Conservation (phyloP, 2,329 filamentous ascomycete genomes). For the Monosporascus sp. region DNA sequence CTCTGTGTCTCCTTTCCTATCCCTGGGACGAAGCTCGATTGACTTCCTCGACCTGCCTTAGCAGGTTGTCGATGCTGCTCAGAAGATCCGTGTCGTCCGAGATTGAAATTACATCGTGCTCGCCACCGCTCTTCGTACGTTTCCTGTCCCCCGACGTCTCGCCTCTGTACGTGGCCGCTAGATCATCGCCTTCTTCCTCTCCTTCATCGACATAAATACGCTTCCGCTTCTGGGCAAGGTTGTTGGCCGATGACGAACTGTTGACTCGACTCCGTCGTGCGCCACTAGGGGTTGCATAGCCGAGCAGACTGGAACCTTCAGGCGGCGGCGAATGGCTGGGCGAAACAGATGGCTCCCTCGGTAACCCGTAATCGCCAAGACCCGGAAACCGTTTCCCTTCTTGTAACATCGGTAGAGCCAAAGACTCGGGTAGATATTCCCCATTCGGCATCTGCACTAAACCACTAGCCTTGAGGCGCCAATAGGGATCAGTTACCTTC, state of each 20-base stretch:
- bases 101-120: constrained; percentile 3
- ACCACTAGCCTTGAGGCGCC: constrained; percentile 28
- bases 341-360: constrained; percentile 11
- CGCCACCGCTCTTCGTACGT: constrained; percentile 16
- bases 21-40: not conserved
- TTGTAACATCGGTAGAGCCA: constrained; percentile 40
- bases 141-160: constrained; percentile 17
- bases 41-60: constrained; percentile 16
- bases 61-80: constrained; percentile 19
- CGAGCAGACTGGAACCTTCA: constrained; percentile 2
- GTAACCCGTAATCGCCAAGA: constrained; percentile 31
- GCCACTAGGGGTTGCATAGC: constrained; percentile 3
- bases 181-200: constrained; percentile 15
- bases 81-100: constrained; percentile 18
- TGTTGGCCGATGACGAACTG: constrained; percentile 14
- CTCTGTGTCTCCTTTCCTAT: not conserved
- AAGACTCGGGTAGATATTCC: constrained; percentile 46
- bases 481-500: constrained; percentile 28
- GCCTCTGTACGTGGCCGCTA: constrained; percentile 12
- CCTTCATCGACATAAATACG: constrained; percentile 7
- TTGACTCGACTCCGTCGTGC: constrained; percentile 5
- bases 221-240: constrained; percentile 19
- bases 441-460: constrained; percentile 49
- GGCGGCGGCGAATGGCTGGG: constrained; percentile 13
- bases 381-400: constrained; percentile 34